Percentiles rank a stretch among this genome's conserved stretches.
Conservation (phyloP, 225 moss, liverwort and hornwort genomes). For the Marchantia polymorpha region DNA sequence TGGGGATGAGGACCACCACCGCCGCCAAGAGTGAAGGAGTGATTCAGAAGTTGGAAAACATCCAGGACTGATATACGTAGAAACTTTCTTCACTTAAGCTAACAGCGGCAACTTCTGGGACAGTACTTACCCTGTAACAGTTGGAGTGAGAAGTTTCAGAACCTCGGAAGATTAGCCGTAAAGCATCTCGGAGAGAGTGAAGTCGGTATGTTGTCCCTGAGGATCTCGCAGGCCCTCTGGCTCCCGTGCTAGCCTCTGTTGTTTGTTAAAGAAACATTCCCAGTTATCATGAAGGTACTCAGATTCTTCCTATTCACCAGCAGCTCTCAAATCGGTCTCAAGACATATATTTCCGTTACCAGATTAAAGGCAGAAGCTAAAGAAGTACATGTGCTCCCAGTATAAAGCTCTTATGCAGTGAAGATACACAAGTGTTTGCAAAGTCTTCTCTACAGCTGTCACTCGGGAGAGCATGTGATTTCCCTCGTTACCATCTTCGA, state of each 20-base stretch:
- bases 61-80: background rate
- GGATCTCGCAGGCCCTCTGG: constrained; percentile 49
- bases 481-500: constrained; percentile 70
- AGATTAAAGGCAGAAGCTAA: too few relatives aligned
- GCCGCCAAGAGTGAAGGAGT: too few relatives aligned
- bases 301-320: background rate
- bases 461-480: background rate
- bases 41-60: too few relatives aligned
- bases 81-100: background rate
- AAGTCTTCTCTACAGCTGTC: background rate
- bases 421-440: background rate
- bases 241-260: constrained; percentile 63
- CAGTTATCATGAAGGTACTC: background rate
- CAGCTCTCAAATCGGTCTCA: background rate
- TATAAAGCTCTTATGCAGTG: background rate
- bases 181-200: constrained; percentile 68
- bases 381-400: too few relatives aligned
- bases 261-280: background rate
- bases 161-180: constrained; percentile 82
- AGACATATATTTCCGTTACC: background rate
- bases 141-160: constrained; percentile 73
- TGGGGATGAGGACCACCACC: too few relatives aligned
- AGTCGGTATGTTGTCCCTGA: constrained; percentile 71
- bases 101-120: background rate
- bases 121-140: constrained; percentile 63